Evolutionary conservation across 352 stramenopile species (phyloP), one percentile per base, ranked within the genome.

Genomic region (Phytophthora fragariaefolia): DNA sequence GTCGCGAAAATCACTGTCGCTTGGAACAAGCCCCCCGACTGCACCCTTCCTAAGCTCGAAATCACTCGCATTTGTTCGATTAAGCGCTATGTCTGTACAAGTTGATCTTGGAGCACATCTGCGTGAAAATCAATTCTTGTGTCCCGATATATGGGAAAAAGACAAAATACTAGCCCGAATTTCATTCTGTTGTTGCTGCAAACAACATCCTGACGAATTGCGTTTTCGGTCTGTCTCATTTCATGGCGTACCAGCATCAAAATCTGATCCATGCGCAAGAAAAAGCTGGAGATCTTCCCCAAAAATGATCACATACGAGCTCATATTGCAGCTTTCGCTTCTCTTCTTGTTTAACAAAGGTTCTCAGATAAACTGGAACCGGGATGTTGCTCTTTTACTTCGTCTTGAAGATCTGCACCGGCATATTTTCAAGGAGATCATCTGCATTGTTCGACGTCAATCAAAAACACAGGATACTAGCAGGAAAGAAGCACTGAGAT

Each of bases 391-490:
- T 6, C 58, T 85, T 20, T 47, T 89, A n/a, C 64, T 89, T 27
- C 72, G 77, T 3, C 73, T 87, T 24, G 69, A 87, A 53, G 74
- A 77, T 10, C 34, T 91, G 4, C 73, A 89, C 47, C 74, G 72
- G 1, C 62, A 73, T 12, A 28, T 90, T 40, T 74, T 74, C 36
- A 64, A 71, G 18, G 74, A 84, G n/a, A 63, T 82, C 17, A 59
- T 74, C 17, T 30, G 50, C 46, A 63, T 71, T 26, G 51, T 66
- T 5, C 48, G 28, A 7, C 50, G 32, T 22, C 53, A 27, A 27
- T 30, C 24, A 20, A 22, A 74, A 50, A 18, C 13, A 6, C 54
- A 63, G 15, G 45, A 68, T 42, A 8, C 38, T 13, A 54, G 47
- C 10, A 56, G 8, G 17, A 45, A 23, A 50, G 42, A 63, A 23